phyloP scores from a whole-genome alignment of 306 rosid genomes.

The Prunus padus region DNA sequence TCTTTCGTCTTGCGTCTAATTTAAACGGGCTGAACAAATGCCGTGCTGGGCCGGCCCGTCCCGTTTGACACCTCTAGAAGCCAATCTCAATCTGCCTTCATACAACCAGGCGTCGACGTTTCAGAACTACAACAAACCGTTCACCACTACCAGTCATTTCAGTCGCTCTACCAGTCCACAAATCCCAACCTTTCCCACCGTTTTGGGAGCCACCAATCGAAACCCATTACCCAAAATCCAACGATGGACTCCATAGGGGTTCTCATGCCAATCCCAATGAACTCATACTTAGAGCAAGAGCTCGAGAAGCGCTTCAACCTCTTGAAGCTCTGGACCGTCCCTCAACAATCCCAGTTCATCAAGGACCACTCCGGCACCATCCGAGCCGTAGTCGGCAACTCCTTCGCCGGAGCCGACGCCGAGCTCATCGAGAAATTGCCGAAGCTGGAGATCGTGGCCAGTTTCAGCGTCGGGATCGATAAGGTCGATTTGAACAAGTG shows the following conservation, averaged over 20 bases:
- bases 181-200: constrained; percentile 4
- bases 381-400: constrained; percentile 57
- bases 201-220: background rate
- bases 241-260: constrained; percentile 64
- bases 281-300: constrained; percentile 62
- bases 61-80: too few species aligned
- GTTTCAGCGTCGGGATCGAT: constrained; percentile 77
- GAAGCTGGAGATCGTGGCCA: constrained; percentile 66
- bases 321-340: constrained; percentile 42
- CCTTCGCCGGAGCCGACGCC: constrained; percentile 49
- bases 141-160: background rate
- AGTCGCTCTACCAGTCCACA: background rate
- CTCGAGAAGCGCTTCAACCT: constrained; percentile 70
- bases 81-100: background rate
- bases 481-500: constrained; percentile 57
- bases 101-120: background rate
- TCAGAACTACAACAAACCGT: too few species aligned
- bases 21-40: too few species aligned
- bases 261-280: constrained; percentile 42
- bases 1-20: too few species aligned
- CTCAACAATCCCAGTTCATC: constrained; percentile 36
- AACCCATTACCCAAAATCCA: constrained; percentile 7
- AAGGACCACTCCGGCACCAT: constrained; percentile 43
- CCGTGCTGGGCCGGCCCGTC: too few species aligned
- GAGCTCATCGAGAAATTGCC: constrained; percentile 55